Base-by-base conservation (phyloP, 106 monocot species). In the Apostasia ramifera region DNA sequence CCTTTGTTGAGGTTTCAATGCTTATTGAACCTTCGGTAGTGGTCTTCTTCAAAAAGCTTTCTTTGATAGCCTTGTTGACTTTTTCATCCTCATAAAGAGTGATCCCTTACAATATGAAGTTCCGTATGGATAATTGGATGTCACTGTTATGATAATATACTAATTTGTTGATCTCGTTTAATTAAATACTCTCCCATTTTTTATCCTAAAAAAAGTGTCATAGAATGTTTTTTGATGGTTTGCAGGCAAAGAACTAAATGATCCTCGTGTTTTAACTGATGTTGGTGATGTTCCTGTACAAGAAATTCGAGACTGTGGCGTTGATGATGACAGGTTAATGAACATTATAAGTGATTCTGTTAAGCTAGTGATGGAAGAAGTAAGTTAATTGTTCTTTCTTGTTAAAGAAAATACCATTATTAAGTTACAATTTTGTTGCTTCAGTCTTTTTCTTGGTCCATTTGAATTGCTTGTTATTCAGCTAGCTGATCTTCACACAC, bases 271-370 rank as follows among this genome's bases (percentile, higher is more conserved):
- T 47, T 76, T 93, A 57, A 90, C 92, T 70, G 97, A 98, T 83
- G 97, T 93, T 71, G 92, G 97, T 50, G 97, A 98, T 81, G 89
- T 98, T 59, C 97, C 97, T 45, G 76, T 98, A 52, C 97, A 98
- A 85, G 97, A 98, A 47, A 78, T 98, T 53, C 77, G 97, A 71
- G 97, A 93, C 59, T 90, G 89, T 74, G 97, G 92, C 37, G 71
- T 98, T 44, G 87, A 87, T 63, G 97, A 98, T 85, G 83, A 90
- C 71, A 86, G 77, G 56, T 72, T 98, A 61, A 98, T 98, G 97
- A 77, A 80, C 56, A 81, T 93, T 45, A 79, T 98, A 46, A 92
- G 86, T 51, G 85, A 98, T 15, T 92, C 97, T 55, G 89, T 98
- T 10, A 98, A 98, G 62, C 61, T 87, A 75, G 97, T 98, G 64